A percentile compares a stretch with the other conserved stretches of the same genome.
Evolutionary conservation across 352 stramenopile genomes (phyloP).

Genomic region (Phytophthora megakarya): DNA sequence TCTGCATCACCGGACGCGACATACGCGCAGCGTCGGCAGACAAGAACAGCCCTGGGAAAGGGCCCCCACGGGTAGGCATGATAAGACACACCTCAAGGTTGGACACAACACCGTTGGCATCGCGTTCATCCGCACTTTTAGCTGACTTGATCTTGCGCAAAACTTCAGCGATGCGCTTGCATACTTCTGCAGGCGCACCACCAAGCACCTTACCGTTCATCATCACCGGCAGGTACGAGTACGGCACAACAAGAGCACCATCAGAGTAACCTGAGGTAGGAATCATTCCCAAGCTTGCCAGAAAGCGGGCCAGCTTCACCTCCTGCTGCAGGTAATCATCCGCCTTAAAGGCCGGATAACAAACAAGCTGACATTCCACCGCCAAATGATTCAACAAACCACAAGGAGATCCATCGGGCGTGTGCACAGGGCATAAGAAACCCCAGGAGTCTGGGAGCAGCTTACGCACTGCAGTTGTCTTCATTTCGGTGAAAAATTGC

Average conservation of each 20-base stretch:
- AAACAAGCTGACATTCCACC: conserved; percentile 91
- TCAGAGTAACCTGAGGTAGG: conserved; percentile 80
- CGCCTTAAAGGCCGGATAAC: conserved; percentile 69
- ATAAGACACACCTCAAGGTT: conserved; percentile 88
- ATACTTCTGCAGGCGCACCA: conserved; percentile 84
- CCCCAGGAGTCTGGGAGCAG: conserved; percentile 98
- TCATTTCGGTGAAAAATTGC: conserved; percentile 99
- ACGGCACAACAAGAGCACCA: conserved; percentile 82
- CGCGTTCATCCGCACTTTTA: conserved; percentile 53
- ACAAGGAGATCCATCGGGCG: conserved; percentile 98
- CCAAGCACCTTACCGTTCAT: conserved; percentile 97
- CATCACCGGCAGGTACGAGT: conserved; percentile 95
- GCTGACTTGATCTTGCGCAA: conserved; percentile 79
- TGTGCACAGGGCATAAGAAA: conserved; percentile 99
- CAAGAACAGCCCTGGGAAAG: conserved; percentile 98
- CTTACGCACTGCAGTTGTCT: conserved; percentile 98
- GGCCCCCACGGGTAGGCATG: conserved; percentile 80
- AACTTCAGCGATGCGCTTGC: conserved; percentile 79
- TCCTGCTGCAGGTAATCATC: conserved; percentile 79
- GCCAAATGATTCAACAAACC: conserved; percentile 98
- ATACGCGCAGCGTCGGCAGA: conserved; percentile 96
- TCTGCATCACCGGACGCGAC: conserved; percentile 92
- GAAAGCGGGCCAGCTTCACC: conserved; percentile 76
- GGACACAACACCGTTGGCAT: conserved; percentile 68
- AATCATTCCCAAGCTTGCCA: conserved; percentile 84